Base-by-base conservation (phyloP, 1,139 yeast species). In the Debaryomyces psychrophilus region DNA sequence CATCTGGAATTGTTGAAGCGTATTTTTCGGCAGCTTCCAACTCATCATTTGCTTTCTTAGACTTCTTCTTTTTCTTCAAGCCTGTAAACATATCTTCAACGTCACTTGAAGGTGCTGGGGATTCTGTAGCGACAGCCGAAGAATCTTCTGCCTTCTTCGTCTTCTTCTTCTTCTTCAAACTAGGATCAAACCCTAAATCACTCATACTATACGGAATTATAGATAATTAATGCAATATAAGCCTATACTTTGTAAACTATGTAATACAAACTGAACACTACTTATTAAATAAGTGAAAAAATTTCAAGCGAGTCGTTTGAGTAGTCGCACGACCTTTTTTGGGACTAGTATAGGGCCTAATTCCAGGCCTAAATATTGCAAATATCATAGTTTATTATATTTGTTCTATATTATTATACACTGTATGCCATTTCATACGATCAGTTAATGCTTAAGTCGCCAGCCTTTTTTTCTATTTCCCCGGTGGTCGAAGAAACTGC, bases 101-200 rank as follows among this genome's bases (percentile, higher is more conserved):
- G 25, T 61, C 68, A 40, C 67, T 59, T 31, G 62, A 62, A 18
- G 56, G 55, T 41, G 62, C 56, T 58, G 69, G 71, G 62, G 47
- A 69, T 51, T 60, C 77, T 18, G 74, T 74, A 15, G 66, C 69
- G 51, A 59, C 62, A 50, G 60, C 68, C 34, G 73, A 61, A 26
- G 64, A 73, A 26, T 61, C 66, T 41, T 71, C 80, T 17, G 64
- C 62, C 71, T 75, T 77, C 58, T 71, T 67, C 54, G 72, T 62
- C 83, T 87, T 86, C 90, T 88, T 89, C 83, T 90, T 90, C 79
- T 89, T 89, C 79, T 89, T 89, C 64, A 85, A 74, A 35, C 82
- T 68, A 50, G 90, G 88, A 67, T 87, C 95, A 65, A 86, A 85
- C 51, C 90, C 92, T 66, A 85, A 75, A 58, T 84, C 90, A 60